Evolutionary conservation across 2,329 filamentous ascomycete species (phyloP).

Genomic region (Alternaria dauci): DNA sequence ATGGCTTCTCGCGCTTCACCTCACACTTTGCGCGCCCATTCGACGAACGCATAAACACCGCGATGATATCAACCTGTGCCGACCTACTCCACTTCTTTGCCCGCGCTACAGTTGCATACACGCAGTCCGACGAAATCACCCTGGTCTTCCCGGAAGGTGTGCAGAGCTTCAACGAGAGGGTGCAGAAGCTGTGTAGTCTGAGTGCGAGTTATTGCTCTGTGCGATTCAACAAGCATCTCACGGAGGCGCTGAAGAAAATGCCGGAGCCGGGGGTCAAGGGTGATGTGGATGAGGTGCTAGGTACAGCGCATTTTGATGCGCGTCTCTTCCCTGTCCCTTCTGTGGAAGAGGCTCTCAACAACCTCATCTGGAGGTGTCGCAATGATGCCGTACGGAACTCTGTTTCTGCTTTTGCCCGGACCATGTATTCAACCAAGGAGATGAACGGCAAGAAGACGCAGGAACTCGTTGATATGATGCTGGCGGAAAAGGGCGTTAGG

Average conservation of each 20-base stretch:
- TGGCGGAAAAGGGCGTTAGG: slow-evolving; percentile 29
- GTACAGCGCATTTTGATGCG: slow-evolving; percentile 42
- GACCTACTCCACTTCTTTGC: slow-evolving; percentile 41
- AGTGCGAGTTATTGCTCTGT: slow-evolving; percentile 41
- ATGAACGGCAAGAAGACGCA: slow-evolving; percentile 37
- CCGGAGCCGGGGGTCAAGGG: slow-evolving; percentile 32
- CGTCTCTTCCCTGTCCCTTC: slow-evolving; percentile 38
- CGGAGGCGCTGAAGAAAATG: slow-evolving; percentile 13
- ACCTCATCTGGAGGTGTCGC: slow-evolving; percentile 42
- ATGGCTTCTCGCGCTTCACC: slow-evolving; percentile 44
- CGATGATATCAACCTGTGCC: slow-evolving; percentile 38
- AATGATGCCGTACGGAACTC: slow-evolving; percentile 44
- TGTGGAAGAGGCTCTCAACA: slow-evolving; percentile 40
- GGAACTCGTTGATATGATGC: slow-evolving; percentile 38
- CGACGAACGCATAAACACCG: slow-evolving; percentile 43
- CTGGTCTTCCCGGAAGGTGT: slow-evolving; percentile 41
- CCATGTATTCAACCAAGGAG: slow-evolving; percentile 33
- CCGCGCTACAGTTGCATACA: slow-evolving; percentile 42
- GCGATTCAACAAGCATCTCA: slow-evolving; percentile 37
- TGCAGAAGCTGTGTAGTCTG: slow-evolving; percentile 43
- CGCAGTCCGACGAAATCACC: slow-evolving; percentile 47
- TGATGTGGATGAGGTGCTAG: slow-evolving; percentile 21
- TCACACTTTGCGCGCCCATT: slow-evolving; percentile 39
- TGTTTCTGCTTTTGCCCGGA: slow-evolving; percentile 38
- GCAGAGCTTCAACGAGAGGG: slow-evolving; percentile 37